Evolutionary conservation across 2,329 filamentous ascomycete species (phyloP).

Genomic region (Myriosclerotinia scirpicola): DNA sequence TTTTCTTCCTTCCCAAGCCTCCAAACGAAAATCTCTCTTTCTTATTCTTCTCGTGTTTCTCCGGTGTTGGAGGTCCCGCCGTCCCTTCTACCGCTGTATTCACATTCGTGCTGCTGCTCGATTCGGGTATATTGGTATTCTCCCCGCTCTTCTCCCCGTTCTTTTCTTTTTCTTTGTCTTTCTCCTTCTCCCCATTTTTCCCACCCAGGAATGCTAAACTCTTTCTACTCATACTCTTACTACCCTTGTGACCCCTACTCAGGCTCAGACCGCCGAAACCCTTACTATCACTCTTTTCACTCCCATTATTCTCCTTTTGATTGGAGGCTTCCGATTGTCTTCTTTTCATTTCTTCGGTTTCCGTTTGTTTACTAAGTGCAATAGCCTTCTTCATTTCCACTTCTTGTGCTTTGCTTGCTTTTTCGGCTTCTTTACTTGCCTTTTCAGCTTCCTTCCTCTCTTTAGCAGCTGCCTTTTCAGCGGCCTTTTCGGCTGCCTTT

Average conservation of each 20-base stretch:
- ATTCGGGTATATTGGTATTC: constrained; percentile 25
- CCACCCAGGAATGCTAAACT: constrained; percentile 62
- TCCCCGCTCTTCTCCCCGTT: constrained; percentile 22
- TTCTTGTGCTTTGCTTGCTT: constrained; percentile 18
- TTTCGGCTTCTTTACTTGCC: constrained; percentile 15
- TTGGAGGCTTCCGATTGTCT: constrained; percentile 12
- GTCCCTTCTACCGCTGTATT: constrained; percentile 37
- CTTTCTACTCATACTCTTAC: constrained; percentile 75
- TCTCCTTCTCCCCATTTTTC: constrained; percentile 46
- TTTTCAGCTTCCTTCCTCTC: constrained; percentile 20
- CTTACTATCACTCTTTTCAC: constrained; percentile 29
- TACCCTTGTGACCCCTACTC: constrained; percentile 63
- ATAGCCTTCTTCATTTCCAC: constrained; percentile 17
- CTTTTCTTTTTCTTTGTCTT: constrained; percentile 44
- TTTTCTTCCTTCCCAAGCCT: constrained; percentile 65
- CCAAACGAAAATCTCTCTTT: constrained; percentile 67
- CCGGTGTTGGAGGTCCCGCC: constrained; percentile 35
- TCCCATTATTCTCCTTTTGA: constrained; percentile 23
- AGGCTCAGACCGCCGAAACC: constrained; percentile 43
- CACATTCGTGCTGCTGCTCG: constrained; percentile 6
- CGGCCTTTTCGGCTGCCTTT: constrained; percentile 41
- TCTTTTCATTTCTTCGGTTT: constrained; percentile 2
- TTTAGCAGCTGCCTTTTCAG: constrained; percentile 44
- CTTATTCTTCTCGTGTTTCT: constrained; percentile 50
- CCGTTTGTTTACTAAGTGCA: constrained; percentile 19